Base-by-base conservation (phyloP, 2,329 filamentous ascomycete species). In the Aspergillus fructus region DNA sequence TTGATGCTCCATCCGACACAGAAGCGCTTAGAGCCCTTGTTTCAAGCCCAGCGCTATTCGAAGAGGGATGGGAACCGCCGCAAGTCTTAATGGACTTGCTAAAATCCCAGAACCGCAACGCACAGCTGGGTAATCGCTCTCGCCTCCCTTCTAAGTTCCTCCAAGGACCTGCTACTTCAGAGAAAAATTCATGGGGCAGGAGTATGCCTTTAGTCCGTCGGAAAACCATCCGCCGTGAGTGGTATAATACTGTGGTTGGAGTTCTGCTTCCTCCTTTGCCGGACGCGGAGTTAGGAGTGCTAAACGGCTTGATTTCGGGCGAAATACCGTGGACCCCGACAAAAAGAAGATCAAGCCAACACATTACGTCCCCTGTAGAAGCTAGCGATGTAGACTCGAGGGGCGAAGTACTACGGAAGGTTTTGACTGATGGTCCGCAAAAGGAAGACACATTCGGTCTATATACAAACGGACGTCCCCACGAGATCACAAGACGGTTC, bases 181-280 rank as follows among this genome's bases (percentile, higher is more conserved):
- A 65, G 51, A 59, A 66, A 39, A 74, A 74, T 53, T 71, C 64
- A 45, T 78, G 74, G 74, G 69, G 70, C 5, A 68, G 63, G 39
- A 70, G 70, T 5, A 24, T 76, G 3, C 54, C 69, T 11, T 42
- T 59, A 21, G 58, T 55, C 21, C 73, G 75, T 15, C 65, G 66
- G 48, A 66, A 61, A 43, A 76, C 74, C 48, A 70, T 76, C 47
- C 68, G 71, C 34, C 68, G 62, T 40, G 61, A 66, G 50, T 79
- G 76, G 75, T 78, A 77, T 60, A 55, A 62, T 2, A 61, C 56
- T 19, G 61, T 70, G 27, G 55, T 74, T 17, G 49, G 62, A 1
- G 67, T 64, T 47, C 59, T 76, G 13, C 62, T 77, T 4, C 76
- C 77, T 12, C 76, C 76, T 4, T 61, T 79, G 4, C 72, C 76